Percentiles rank a stretch among this genome's conserved stretches.
These are phyloP conservation scores for Colletotrichum tamarilloi DNA, from an alignment of 2,329 filamentous ascomycete genomes.

Conservation along the genomic window DNA sequence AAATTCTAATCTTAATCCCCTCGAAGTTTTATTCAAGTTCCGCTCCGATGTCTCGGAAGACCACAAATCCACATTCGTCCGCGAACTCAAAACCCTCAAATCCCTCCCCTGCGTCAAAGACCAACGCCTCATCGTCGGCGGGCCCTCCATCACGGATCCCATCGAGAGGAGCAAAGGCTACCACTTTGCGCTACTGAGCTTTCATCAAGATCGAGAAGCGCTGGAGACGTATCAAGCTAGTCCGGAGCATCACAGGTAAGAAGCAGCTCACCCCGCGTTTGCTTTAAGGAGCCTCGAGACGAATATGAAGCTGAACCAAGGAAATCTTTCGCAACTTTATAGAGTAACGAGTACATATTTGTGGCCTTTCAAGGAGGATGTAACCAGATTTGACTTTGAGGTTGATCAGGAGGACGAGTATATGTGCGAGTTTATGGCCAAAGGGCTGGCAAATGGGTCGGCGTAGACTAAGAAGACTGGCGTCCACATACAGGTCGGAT, in stretches of 20 bases:
- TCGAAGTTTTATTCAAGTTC: conserved; percentile 62
- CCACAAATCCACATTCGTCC: conserved; percentile 57
- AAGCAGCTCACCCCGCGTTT: too few species aligned
- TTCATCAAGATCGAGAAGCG: conserved; percentile 56
- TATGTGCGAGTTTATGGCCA: conserved; percentile 28
- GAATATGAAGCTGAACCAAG: too few species aligned
- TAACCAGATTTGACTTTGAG: conserved; percentile 66
- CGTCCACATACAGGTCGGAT: neutral
- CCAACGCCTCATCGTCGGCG: conserved; percentile 61
- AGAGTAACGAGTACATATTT: conserved; percentile 58
- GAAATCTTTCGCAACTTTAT: too few species aligned
- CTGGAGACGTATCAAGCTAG: conserved; percentile 64
- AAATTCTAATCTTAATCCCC: neutral
- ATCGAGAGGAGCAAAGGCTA: conserved; percentile 64
- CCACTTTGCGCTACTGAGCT: conserved; percentile 62
- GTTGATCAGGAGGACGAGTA: conserved; percentile 50
- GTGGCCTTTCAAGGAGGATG: conserved; percentile 64
- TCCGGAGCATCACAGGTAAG: conserved; percentile 60
- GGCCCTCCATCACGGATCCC: conserved; percentile 63
- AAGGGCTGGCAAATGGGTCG: conserved; percentile 21
- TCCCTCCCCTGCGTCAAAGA: conserved; percentile 58
- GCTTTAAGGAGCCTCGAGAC: too few species aligned
- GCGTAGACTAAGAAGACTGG: neutral
- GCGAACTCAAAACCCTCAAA: conserved; percentile 61
- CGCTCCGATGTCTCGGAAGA: conserved; percentile 51